These are phyloP conservation scores for Penicillium simplicissimum DNA, from an alignment of 495 filamentous ascomycete genomes.

Conservation along the genomic window DNA sequence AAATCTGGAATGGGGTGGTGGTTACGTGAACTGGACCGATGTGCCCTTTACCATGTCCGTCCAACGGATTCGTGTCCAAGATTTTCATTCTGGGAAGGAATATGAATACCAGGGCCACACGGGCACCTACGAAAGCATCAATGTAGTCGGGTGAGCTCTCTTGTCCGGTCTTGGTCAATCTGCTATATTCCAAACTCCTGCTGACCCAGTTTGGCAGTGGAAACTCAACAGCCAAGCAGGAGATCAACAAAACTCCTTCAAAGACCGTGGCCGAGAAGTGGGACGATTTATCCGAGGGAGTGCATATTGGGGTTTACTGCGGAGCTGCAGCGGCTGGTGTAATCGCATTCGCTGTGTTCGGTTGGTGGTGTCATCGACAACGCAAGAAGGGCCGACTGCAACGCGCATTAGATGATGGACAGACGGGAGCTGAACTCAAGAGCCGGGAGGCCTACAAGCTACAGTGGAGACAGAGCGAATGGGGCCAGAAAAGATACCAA, in stretches of 20 bases:
- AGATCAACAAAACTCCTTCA: constrained; percentile 29
- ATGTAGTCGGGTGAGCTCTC: constrained; percentile 43
- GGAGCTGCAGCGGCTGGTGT: constrained; percentile 2
- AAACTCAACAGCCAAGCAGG: constrained; percentile 55
- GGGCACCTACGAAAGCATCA: constrained; percentile 38
- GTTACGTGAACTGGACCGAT: constrained; percentile 59
- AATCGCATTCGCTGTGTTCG: background rate
- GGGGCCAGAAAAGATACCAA: constrained; percentile 18
- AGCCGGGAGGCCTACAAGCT: constrained; percentile 10
- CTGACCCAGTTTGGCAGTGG: constrained; percentile 32
- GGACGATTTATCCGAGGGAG: constrained; percentile 51
- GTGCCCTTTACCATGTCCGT: constrained; percentile 69
- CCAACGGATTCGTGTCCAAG: constrained; percentile 36
- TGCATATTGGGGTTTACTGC: constrained; percentile 42
- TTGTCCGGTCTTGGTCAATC: constrained; percentile 29
- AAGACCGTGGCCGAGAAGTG: constrained; percentile 56
- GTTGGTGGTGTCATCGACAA: constrained; percentile 19
- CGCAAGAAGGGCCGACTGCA: constrained; percentile 22
- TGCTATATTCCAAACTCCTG: constrained; percentile 11
- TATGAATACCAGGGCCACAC: constrained; percentile 37
- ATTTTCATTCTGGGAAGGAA: constrained; percentile 35
- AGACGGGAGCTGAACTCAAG: constrained; percentile 12
- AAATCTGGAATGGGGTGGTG: constrained; percentile 69
- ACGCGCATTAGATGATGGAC: constrained; percentile 19
- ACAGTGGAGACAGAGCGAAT: constrained; percentile 20